Evolutionary conservation across 2,329 filamentous ascomycete species (phyloP).

Genomic region (Pezizomycotina sp.): DNA sequence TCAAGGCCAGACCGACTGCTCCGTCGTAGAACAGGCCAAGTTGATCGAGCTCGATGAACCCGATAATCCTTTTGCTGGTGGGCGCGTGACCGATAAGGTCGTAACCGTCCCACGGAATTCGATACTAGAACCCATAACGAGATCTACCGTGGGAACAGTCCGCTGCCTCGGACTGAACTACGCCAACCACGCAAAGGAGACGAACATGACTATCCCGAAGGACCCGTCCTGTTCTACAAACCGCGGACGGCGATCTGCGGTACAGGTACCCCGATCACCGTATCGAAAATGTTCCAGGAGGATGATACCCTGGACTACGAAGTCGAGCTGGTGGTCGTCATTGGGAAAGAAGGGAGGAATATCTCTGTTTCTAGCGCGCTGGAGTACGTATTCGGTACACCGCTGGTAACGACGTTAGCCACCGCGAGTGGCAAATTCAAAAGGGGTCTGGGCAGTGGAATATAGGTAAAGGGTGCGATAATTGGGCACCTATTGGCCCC

Average conservation of each 20-base stretch:
- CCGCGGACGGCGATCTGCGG: slow-evolving; percentile 49
- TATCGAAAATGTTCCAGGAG: slow-evolving; percentile 49
- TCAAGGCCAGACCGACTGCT: too few relatives aligned
- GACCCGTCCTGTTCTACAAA: slow-evolving; percentile 62
- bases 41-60: too few relatives aligned
- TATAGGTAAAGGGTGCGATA: slow-evolving; percentile 57
- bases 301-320: slow-evolving; percentile 58
- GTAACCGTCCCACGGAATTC: too few relatives aligned
- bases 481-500: slow-evolving; percentile 57
- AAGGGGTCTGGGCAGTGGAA: slow-evolving; percentile 52
- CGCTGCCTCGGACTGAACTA: slow-evolving; percentile 58
- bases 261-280: slow-evolving; percentile 40
- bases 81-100: too few relatives aligned
- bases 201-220: slow-evolving; percentile 50
- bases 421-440: slow-evolving; percentile 59
- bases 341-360: slow-evolving; percentile 49
- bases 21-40: too few relatives aligned
- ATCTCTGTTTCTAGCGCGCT: slow-evolving; percentile 49
- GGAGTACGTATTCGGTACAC: slow-evolving; percentile 61
- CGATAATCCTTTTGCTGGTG: too few relatives aligned
- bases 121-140: too few relatives aligned
- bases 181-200: slow-evolving; percentile 52
- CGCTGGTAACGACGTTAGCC: slow-evolving; percentile 64
- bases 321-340: slow-evolving; percentile 59
- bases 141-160: too few relatives aligned